These are phyloP conservation scores for Colletotrichum incanum DNA, from an alignment of 2,329 filamentous ascomycete species.

Conservation along the genomic window DNA sequence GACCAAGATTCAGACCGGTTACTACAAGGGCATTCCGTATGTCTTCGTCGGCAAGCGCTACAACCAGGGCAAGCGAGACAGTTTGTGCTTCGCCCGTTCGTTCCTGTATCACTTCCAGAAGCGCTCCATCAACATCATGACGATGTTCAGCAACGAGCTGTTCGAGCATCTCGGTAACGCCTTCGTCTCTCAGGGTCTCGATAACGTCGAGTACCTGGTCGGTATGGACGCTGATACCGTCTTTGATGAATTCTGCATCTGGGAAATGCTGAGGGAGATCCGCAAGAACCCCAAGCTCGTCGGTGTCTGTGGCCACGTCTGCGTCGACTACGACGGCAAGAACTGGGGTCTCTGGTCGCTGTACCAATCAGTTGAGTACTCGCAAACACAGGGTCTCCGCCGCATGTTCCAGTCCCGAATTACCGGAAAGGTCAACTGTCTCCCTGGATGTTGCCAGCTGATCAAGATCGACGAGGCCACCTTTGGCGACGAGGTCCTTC, in stretches of 20 bases:
- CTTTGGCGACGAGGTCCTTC: slow-evolving; percentile 62
- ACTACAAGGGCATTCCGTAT: slow-evolving; percentile 63
- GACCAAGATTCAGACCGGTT: slow-evolving; percentile 59
- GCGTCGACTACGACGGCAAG: slow-evolving; percentile 60
- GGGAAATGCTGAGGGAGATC: slow-evolving; percentile 60
- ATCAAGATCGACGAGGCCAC: slow-evolving; percentile 66
- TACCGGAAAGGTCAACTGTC: slow-evolving; percentile 65
- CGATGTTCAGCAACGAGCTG: slow-evolving; percentile 63
- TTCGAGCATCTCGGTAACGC: slow-evolving; percentile 59
- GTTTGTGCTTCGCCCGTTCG: slow-evolving; percentile 64
- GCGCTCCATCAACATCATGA: slow-evolving; percentile 58
- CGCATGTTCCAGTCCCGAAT: slow-evolving; percentile 65
- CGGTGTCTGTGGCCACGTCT: slow-evolving; percentile 65
- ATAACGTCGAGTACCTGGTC: slow-evolving; percentile 59
- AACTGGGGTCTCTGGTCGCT: slow-evolving; percentile 62
- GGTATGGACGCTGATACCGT: slow-evolving; percentile 67
- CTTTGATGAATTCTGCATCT: slow-evolving; percentile 62
- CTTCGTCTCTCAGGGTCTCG: slow-evolving; percentile 56
- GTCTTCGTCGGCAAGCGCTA: slow-evolving; percentile 65
- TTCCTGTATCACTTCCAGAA: slow-evolving; percentile 65
- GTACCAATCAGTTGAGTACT: slow-evolving; percentile 65
- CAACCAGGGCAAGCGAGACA: slow-evolving; percentile 67
- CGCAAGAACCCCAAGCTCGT: slow-evolving; percentile 60
- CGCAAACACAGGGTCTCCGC: slow-evolving; percentile 62
- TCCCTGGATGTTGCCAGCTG: slow-evolving; percentile 66